phyloP scores from a whole-genome alignment of 805 yeast species.

The Spathaspora boniae region DNA sequence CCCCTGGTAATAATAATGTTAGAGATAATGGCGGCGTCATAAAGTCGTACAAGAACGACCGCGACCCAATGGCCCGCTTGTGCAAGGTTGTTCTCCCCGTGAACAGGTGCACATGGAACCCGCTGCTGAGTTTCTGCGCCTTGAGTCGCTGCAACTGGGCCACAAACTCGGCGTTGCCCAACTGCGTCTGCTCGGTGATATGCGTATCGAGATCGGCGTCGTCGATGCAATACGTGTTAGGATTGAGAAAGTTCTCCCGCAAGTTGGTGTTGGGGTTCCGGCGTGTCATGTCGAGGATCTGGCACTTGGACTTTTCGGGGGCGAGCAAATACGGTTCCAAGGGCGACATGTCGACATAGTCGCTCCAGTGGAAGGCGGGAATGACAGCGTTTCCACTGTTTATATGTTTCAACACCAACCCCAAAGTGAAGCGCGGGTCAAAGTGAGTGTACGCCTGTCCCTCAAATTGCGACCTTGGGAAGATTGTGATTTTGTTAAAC shows the following conservation, averaged over 20 bases:
- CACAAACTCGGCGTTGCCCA: background rate
- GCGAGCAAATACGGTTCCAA: conserved; percentile 15
- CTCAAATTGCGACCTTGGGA: no score
- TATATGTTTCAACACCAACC: conserved; percentile 18
- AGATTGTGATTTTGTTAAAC: no score
- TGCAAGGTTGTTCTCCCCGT: conserved; percentile 28
- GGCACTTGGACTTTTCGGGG: conserved; percentile 17
- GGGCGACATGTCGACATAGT: conserved; percentile 23
- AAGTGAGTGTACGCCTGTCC: no score
- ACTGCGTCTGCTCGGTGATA: conserved; percentile 4
- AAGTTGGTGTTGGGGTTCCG: conserved; percentile 8
- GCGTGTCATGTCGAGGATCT: conserved; percentile 16
- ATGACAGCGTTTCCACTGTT: conserved; percentile 7
- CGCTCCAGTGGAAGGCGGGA: conserved; percentile 33
- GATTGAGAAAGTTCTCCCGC: conserved; percentile 13
- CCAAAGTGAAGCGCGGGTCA: conserved; percentile 30
- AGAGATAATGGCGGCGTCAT: conserved; percentile 37
- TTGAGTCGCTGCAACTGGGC: conserved; percentile 8
- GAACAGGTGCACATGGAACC: conserved; percentile 37
- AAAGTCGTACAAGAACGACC: conserved; percentile 39
- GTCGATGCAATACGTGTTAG: conserved; percentile 21
- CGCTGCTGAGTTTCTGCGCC: conserved; percentile 19
- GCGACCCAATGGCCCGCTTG: conserved; percentile 28
- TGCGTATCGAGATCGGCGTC: conserved; percentile 19
- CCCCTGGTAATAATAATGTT: conserved; percentile 25